Evolutionary conservation across 169 alveolate species (phyloP).

Genomic region (Neospora caninum): DNA sequence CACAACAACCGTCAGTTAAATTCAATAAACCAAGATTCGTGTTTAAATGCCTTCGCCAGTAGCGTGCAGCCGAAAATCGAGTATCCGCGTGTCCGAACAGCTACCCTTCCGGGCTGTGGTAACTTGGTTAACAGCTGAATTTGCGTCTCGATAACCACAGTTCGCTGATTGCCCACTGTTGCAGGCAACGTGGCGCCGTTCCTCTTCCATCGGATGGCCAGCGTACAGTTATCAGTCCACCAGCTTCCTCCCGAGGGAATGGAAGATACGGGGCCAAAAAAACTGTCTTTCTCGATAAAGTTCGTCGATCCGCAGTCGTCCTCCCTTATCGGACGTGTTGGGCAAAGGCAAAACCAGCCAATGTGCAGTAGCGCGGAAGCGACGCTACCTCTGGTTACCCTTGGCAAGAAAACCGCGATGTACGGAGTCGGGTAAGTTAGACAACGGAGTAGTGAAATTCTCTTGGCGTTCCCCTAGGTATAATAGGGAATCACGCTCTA

Average conservation of each 20-base stretch:
- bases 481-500: too few species aligned
- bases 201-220: constrained; percentile 13
- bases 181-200: constrained; percentile 15
- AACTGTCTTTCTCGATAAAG: neutral
- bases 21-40: too few species aligned
- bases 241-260: constrained; percentile 8
- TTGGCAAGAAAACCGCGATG: constrained; percentile 9
- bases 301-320: constrained; percentile 20
- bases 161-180: neutral
- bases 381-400: neutral
- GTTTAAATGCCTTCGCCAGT: too few species aligned
- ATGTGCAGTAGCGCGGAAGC: neutral
- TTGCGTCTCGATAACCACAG: too few species aligned
- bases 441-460: too few species aligned
- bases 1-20: too few species aligned
- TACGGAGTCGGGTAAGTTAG: constrained; percentile 29
- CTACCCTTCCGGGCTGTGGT: too few species aligned
- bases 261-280: neutral
- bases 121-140: too few species aligned
- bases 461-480: too few species aligned
- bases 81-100: too few species aligned
- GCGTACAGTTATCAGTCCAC: neutral
- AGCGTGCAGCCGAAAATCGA: too few species aligned
- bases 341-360: neutral
- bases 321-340: neutral